Base-by-base conservation (phyloP, 1,139 yeast species). In the Blastobotrys aristatus region DNA sequence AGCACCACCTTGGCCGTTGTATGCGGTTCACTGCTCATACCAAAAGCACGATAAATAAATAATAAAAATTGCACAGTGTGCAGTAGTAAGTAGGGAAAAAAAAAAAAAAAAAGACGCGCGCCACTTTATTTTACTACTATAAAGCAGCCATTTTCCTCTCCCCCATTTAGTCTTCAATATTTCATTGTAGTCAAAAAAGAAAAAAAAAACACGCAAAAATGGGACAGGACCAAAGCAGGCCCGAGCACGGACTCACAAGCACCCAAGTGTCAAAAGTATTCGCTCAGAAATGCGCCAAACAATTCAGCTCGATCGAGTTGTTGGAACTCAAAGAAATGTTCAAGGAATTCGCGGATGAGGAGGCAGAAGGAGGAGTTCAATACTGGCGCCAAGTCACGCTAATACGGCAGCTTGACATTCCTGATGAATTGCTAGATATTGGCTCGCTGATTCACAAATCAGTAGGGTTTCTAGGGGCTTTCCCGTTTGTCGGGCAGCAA, bases 1-100 rank as follows among this genome's bases (percentile, higher is more conserved):
- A 85, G 55, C 13, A 71, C 60, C 18, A 82, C 82, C 53, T 75
- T 75, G 1, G 87, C 89, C 2, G 80, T 73, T 0, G 89, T 77
- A 27, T 72, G 68, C 2, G 86, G 87, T 57, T 81, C 87, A 44
- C 62, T 57, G 11, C 31, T 31, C 29, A 39, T 36, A 30, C 4
- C 8, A 30, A 30, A 30, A n/a, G 13, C 4, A 7, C 6, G 13
- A 30, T 30, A 10, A n/a, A 24, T 6, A 24, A 24, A 6, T 24
- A 24, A 24, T 6, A 24, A 24, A 24, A 24, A 24, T 24, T 24
- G 27, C 27, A 6, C 27, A n/a, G n/a, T n/a, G n/a, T n/a, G n/a
- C n/a, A n/a, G n/a, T n/a, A n/a, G n/a, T n/a, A n/a, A n/a, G n/a
- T n/a, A n/a, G n/a, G n/a, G n/a, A 24, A 24, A 10, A 24, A 24